Conservation (phyloP, 257 asterid species). For the Fraxinus excelsior region DNA sequence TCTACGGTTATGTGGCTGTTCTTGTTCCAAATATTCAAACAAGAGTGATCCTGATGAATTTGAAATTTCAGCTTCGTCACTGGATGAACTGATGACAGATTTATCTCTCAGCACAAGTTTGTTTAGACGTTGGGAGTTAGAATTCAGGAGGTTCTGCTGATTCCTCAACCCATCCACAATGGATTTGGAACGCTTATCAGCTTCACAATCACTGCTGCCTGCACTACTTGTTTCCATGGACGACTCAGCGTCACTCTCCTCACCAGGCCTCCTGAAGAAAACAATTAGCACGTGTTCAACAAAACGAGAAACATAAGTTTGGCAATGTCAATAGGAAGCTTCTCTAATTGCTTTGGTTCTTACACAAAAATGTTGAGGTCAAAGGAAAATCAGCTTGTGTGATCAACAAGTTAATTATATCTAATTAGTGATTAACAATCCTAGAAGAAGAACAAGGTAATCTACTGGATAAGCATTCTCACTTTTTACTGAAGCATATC, state of each 20-base stretch:
- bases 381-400: too few species aligned
- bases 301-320: too few species aligned
- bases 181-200: conserved; percentile 37
- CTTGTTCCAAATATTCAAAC: conserved; percentile 66
- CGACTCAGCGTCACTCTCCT: conserved; percentile 46
- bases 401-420: too few species aligned
- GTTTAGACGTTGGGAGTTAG: conserved; percentile 29
- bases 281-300: not conserved
- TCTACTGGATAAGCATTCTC: not conserved
- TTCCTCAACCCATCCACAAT: conserved; percentile 26
- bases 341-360: too few species aligned
- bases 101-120: conserved; percentile 36
- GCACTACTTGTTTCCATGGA: conserved; percentile 41
- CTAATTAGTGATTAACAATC: too few species aligned
- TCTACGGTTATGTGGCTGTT: conserved; percentile 63
- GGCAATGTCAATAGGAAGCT: too few species aligned
- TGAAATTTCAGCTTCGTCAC: conserved; percentile 38
- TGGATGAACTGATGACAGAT: conserved; percentile 33
- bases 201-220: conserved; percentile 46
- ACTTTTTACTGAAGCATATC: not conserved
- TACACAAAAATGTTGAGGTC: too few species aligned
- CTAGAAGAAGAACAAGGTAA: too few species aligned
- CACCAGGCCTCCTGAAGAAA: conserved; percentile 36
- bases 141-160: conserved; percentile 26
- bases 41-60: conserved; percentile 41